Evolutionary conservation across 2,329 filamentous ascomycete species (phyloP).

Genomic region (Stagonosporopsis rhizophila): DNA sequence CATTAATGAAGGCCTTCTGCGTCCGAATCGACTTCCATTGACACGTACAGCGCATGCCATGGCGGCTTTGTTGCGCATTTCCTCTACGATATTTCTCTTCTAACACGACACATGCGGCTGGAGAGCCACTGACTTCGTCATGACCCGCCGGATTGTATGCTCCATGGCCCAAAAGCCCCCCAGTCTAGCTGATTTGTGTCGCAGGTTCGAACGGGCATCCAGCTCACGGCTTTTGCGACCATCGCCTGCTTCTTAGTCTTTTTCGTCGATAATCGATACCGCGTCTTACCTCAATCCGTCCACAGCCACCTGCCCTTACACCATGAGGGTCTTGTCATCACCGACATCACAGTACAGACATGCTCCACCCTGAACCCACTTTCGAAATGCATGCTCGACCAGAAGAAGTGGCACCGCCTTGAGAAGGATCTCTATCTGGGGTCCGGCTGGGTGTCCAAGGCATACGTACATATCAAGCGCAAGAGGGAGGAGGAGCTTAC

Average conservation of each 20-base stretch:
- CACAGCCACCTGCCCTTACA: slow-evolving; percentile 85
- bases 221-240: slow-evolving; percentile 72
- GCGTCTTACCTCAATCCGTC: slow-evolving; percentile 82
- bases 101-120: slow-evolving; percentile 15
- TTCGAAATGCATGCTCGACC: slow-evolving; percentile 77
- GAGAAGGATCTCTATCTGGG: slow-evolving; percentile 89
- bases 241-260: slow-evolving; percentile 73
- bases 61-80: slow-evolving; percentile 16
- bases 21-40: background rate
- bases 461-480: slow-evolving; percentile 81
- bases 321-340: slow-evolving; percentile 83
- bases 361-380: slow-evolving; percentile 79
- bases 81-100: slow-evolving; percentile 7
- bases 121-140: slow-evolving; percentile 27
- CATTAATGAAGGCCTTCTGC: slow-evolving; percentile 18
- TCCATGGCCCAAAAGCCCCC: background rate
- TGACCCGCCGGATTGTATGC: slow-evolving; percentile 51
- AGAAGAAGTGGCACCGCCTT: slow-evolving; percentile 77
- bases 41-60: slow-evolving; percentile 18
- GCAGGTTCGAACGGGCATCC: slow-evolving; percentile 69
- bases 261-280: slow-evolving; percentile 87
- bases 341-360: slow-evolving; percentile 78
- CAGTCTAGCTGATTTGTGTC: background rate
- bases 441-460: slow-evolving; percentile 74
- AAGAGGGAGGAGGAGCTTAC: slow-evolving; percentile 86